phyloP scores from a whole-genome alignment of 2,329 filamentous ascomycete genomes.

The Fusarium paranaense region DNA sequence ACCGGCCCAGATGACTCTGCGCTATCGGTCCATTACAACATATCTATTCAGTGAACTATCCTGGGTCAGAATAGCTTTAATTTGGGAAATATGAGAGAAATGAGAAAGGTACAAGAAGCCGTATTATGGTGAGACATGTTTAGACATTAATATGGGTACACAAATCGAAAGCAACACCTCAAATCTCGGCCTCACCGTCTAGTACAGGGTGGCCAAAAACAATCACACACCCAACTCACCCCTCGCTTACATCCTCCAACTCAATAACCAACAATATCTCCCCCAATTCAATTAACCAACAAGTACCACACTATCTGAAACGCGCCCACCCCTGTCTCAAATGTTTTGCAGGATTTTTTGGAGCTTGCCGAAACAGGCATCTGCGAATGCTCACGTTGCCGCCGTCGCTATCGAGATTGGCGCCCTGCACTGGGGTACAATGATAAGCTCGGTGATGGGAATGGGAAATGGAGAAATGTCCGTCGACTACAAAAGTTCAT shows the following conservation, averaged over 20 bases:
- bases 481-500: neutral
- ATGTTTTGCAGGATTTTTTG: slow-evolving; percentile 2
- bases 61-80: neutral
- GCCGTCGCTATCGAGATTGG: slow-evolving; percentile 27
- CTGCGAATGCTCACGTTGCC: slow-evolving; percentile 23
- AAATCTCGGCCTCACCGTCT: neutral
- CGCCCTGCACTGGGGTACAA: neutral
- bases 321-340: slow-evolving; percentile 13
- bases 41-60: neutral
- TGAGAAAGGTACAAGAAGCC: neutral
- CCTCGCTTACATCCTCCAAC: neutral
- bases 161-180: neutral
- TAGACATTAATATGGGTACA: neutral
- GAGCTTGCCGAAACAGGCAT: slow-evolving; percentile 39
- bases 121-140: neutral
- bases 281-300: neutral
- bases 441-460: slow-evolving; percentile 8
- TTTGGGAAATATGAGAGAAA: neutral
- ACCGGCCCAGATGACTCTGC: too few species aligned
- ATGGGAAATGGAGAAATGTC: neutral
- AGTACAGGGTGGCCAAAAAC: neutral
- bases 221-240: neutral
- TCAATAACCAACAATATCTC: neutral
- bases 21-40: neutral
- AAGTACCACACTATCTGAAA: neutral